Conservation (phyloP, 495 filamentous ascomycete species). For the Usnea hakonensis region DNA sequence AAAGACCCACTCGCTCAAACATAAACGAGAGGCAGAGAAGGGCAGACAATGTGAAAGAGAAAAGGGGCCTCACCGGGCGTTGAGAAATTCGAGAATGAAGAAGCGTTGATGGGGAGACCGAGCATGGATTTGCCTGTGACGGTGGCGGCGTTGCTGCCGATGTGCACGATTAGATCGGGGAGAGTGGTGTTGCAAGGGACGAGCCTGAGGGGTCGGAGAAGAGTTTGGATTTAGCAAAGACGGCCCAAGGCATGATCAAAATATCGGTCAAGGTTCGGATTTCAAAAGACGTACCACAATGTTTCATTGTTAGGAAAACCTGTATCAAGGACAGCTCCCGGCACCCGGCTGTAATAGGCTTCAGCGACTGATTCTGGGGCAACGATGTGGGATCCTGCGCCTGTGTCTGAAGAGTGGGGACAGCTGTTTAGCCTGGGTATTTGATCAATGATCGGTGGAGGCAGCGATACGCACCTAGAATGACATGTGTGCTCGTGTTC, state of each 20-base stretch:
- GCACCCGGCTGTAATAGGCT: neutral
- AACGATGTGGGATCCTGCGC: neutral
- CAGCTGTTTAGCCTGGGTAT: neutral
- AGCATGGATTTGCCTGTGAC: neutral
- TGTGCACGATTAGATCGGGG: neutral
- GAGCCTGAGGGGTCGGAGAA: neutral
- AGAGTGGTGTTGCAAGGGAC: neutral
- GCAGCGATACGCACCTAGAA: slow-evolving; percentile 1
- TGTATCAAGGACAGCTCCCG: neutral
- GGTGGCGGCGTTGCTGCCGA: neutral
- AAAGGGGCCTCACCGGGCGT: neutral
- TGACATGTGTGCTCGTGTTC: neutral
- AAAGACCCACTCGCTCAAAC: neutral
- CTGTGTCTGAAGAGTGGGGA: neutral
- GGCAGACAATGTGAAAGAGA: neutral
- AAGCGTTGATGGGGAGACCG: neutral
- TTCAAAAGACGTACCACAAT: neutral
- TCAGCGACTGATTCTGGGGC: neutral
- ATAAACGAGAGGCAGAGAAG: neutral
- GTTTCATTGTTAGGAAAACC: neutral
- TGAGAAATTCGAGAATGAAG: neutral
- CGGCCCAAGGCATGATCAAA: neutral
- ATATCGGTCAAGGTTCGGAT: neutral
- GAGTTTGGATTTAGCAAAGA: neutral
- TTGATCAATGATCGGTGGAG: neutral